Conservation (phyloP, 306 rosid species). For the Cucurbita pepo region DNA sequence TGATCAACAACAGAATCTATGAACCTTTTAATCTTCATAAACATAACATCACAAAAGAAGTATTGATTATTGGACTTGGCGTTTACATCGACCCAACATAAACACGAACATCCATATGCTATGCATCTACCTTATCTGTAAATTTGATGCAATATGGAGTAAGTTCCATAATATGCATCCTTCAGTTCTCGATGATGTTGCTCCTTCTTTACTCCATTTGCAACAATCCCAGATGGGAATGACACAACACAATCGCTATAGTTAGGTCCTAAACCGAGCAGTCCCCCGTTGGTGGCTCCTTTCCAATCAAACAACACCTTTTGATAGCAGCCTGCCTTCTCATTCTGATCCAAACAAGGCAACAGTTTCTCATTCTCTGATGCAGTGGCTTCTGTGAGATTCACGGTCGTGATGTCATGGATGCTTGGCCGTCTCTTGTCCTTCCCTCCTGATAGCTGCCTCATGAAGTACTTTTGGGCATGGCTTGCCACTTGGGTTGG, state of each 20-base stretch:
- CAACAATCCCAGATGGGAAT: slow-evolving; percentile 21
- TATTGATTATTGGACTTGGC: slow-evolving; percentile 8
- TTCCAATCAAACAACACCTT: slow-evolving; percentile 14
- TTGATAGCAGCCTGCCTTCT: slow-evolving; percentile 31
- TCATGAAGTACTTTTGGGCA: slow-evolving; percentile 78
- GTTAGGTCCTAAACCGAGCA: background rate
- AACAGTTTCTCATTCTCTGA: slow-evolving; percentile 20
- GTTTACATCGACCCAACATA: slow-evolving; percentile 18
- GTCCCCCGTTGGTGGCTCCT: background rate
- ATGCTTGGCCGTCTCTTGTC: slow-evolving; percentile 88
- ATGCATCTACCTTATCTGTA: slow-evolving; percentile 13
- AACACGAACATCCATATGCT: slow-evolving; percentile 9
- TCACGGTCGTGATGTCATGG: slow-evolving; percentile 76
- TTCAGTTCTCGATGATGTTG: slow-evolving; percentile 29
- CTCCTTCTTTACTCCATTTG: slow-evolving; percentile 24
- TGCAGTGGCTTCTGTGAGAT: slow-evolving; percentile 31
- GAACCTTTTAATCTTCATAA: background rate
- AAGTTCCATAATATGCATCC: slow-evolving; percentile 37
- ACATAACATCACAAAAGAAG: background rate
- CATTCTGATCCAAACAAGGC: slow-evolving; percentile 22
- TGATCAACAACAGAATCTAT: background rate
- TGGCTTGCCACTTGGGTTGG: slow-evolving; percentile 57
- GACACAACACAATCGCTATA: background rate
- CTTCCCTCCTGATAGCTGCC: slow-evolving; percentile 74
- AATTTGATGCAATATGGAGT: slow-evolving; percentile 21